Conservation (phyloP, 306 rosid genomes). For the Trichosanthes cucumerina region DNA sequence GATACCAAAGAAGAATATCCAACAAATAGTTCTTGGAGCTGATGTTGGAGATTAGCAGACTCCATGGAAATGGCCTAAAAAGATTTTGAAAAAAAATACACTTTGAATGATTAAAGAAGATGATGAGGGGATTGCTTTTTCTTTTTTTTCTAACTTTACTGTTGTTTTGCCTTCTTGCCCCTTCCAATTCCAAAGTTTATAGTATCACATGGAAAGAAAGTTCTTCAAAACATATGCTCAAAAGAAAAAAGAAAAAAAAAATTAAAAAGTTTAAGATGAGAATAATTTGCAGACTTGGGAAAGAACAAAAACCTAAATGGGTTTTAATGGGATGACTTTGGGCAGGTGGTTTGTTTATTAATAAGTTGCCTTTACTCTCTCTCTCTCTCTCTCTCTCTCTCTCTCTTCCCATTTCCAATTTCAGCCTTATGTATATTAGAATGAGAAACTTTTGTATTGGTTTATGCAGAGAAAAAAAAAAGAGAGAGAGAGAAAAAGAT, state of each 20-base stretch:
- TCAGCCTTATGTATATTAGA: not conserved
- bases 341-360: not conserved
- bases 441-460: not conserved
- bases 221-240: not conserved
- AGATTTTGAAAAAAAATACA: not conserved
- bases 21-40: conserved; percentile 22
- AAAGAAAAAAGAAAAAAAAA: not conserved
- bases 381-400: conserved; percentile 4
- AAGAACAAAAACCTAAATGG: conserved; percentile 10
- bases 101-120: not conserved
- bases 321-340: conserved; percentile 1
- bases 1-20: conserved; percentile 15
- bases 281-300: not conserved
- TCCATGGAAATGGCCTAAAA: conserved; percentile 16
- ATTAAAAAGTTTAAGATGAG: not conserved
- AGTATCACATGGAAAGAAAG: conserved; percentile 3
- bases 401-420: not conserved
- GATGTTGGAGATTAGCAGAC: conserved; percentile 26
- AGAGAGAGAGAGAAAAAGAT: not conserved
- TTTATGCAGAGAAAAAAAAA: not conserved
- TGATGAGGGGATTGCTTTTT: not conserved
- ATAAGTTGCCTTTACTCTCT: conserved; percentile 4
- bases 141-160: not conserved
- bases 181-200: conserved; percentile 4
- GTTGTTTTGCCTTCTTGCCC: not conserved